A percentile compares a stretch with the other conserved stretches of the same genome.
Conservation (phyloP, 176 grass and related monocot genomes). For the Pharus latifolius region DNA sequence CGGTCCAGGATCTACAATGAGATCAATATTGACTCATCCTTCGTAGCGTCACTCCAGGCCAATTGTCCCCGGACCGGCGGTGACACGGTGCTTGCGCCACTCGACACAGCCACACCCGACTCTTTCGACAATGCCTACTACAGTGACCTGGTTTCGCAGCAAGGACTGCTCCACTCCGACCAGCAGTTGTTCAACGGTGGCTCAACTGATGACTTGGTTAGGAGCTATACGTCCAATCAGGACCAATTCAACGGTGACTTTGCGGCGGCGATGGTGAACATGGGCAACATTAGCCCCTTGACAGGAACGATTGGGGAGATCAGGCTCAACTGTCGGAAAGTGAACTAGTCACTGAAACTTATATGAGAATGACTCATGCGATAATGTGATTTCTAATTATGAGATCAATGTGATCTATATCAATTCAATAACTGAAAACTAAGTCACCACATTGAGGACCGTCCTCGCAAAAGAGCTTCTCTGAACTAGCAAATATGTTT, state of each 20-base stretch:
- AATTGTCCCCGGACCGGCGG: constrained; percentile 39
- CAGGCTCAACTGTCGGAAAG: constrained; percentile 31
- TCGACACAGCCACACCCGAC: constrained; percentile 22
- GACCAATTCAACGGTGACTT: constrained; percentile 21
- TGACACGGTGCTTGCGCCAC: constrained; percentile 15
- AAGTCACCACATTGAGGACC: no score
- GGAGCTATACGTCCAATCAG: constrained; percentile 1
- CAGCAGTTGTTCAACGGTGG: constrained; percentile 42
- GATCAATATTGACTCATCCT: constrained; percentile 38
- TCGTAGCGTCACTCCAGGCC: constrained; percentile 22
- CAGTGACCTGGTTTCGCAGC: constrained; percentile 8
- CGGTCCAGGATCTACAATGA: constrained; percentile 62
- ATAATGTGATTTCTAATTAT: no score
- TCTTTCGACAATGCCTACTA: constrained; percentile 52
- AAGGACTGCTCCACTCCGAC: constrained; percentile 49
- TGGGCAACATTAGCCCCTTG: constrained; percentile 26
- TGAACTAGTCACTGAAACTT: constrained; percentile 30
- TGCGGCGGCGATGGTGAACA: constrained; percentile 31
- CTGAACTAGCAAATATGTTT: no score
- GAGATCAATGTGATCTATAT: no score
- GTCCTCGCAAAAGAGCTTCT: no score
- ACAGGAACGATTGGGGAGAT: constrained; percentile 33
- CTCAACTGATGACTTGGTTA: constrained; percentile 12
- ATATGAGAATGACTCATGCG: no score
- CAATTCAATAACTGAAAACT: no score